Base-by-base conservation (phyloP, 495 filamentous ascomycete genomes). In the Hypoxylon fragiforme region DNA sequence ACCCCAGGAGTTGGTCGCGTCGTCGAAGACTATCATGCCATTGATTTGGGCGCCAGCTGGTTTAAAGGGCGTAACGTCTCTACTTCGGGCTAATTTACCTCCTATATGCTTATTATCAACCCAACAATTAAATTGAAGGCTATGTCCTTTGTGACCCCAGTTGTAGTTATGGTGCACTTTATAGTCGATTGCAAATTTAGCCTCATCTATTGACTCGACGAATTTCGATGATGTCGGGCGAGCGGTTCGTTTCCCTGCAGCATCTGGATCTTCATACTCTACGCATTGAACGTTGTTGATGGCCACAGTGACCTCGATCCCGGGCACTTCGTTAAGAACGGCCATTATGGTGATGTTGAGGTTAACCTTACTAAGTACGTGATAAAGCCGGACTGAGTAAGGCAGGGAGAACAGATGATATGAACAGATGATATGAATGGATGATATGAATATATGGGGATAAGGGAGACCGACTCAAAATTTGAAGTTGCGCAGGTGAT, bases 131-230 rank as follows among this genome's bases (percentile, higher is more conserved):
- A 44, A 31, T 26, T 0, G 0, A 12, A 64, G 26, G 3, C 32
- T 3, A 36, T 62, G 41, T 7, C 50, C 28, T 15, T 34, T 50
- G 12, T 44, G 36, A 12, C 36, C 41, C 62, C 62, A 57, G 1
- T 51, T 5, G 30, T 49, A 50, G 2, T 40, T 32, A 0, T 56
- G 1, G 2, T 45, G 8, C 2, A 69, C 18, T 7, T 24, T 1
- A 1, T 62, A 0, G 12, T 9, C 20, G 24, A 71, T 53, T 6
- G 21, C 20, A 39, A 70, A 72, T 44, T 69, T 48, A 6, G 60
- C 31, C 32, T 64, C 47, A 16, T 68, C 57, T 11, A 42, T 20
- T 14, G 63, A 68, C 51, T 74, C 66, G 21, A 74, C 60, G 35
- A 69, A 74, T 40, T 58, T 66, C 15, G 52, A 57, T 5, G 39